Conservation (phyloP, 2,329 filamentous ascomycete species). For the Neofusicoccum parvum region DNA sequence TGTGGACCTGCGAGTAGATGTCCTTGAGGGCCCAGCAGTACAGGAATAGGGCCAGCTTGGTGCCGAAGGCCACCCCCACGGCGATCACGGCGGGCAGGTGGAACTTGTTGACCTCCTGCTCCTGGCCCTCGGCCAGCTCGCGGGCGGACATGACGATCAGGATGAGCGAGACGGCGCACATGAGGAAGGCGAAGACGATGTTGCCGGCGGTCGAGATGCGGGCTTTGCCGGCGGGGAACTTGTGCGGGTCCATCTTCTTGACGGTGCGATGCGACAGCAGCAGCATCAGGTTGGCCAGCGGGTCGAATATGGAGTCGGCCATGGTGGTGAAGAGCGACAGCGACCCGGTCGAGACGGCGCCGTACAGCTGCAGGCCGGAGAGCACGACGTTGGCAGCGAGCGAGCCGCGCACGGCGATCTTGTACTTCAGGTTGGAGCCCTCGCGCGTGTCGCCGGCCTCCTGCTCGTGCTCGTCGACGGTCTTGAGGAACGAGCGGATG, state of each 20-base stretch:
- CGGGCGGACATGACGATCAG: conserved; percentile 85
- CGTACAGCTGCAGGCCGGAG: conserved; percentile 82
- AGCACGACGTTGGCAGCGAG: conserved; percentile 82
- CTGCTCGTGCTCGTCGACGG: conserved; percentile 87
- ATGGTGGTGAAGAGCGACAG: conserved; percentile 96
- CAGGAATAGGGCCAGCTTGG: conserved; percentile 80
- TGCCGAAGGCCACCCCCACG: conserved; percentile 79
- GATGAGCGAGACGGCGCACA: conserved; percentile 89
- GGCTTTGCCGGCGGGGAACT: conserved; percentile 90
- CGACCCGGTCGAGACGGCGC: conserved; percentile 82
- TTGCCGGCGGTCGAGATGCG: conserved; percentile 95
- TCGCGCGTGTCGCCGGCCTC: conserved; percentile 78
- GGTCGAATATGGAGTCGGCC: conserved; percentile 94
- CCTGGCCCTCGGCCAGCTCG: conserved; percentile 62
- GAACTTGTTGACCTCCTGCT: conserved; percentile 61
- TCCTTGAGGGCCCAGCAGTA: conserved; percentile 93
- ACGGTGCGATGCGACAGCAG: conserved; percentile 88
- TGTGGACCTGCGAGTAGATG: conserved; percentile 87
- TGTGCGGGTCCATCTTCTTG: conserved; percentile 78
- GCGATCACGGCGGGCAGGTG: conserved; percentile 83
- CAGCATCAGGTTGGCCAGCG: conserved; percentile 82
- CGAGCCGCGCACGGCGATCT: conserved; percentile 66
- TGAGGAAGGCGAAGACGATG: conserved; percentile 93
- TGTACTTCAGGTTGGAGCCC: conserved; percentile 77
- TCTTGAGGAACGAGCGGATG: conserved; percentile 88